Evolutionary conservation across 179 eudicot species (phyloP).

Genomic region (Silene vulgaris): DNA sequence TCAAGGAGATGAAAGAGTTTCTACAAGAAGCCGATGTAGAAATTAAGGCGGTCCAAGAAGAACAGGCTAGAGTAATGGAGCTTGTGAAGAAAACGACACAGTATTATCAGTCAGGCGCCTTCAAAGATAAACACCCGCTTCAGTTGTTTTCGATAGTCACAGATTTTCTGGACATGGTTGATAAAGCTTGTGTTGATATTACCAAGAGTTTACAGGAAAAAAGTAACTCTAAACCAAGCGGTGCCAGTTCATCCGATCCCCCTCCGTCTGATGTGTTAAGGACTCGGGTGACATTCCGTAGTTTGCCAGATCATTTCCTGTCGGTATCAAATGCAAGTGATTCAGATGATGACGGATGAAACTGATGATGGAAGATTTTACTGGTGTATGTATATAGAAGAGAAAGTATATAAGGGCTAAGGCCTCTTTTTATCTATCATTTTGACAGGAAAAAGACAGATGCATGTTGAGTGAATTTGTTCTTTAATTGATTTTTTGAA

Average conservation of each 20-base stretch:
- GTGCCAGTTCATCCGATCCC: conserved; percentile 21
- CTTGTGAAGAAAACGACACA: conserved; percentile 67
- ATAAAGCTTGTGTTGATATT: conserved; percentile 67
- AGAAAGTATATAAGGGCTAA: conserved; percentile 27
- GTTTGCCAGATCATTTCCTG: conserved; percentile 67
- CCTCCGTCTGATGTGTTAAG: conserved; percentile 36
- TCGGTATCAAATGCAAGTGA: conserved; percentile 52
- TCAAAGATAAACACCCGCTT: conserved; percentile 53
- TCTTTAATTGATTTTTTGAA: conserved; percentile 20
- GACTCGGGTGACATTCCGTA: conserved; percentile 55
- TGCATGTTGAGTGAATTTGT: conserved; percentile 19
- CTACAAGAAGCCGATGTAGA: conserved; percentile 56
- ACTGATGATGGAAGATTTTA: conserved; percentile 18
- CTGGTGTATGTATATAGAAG: conserved; percentile 33
- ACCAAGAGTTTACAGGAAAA: conserved; percentile 53
- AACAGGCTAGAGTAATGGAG: conserved; percentile 56
- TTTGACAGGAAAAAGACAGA: conserved; percentile 17
- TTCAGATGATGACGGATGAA: conserved; percentile 44
- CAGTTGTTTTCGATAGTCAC: conserved; percentile 67
- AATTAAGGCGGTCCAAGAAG: conserved; percentile 46
- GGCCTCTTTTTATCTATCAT: conserved; percentile 14
- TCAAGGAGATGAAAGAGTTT: conserved; percentile 49
- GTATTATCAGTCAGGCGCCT: conserved; percentile 73
- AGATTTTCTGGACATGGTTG: conserved; percentile 70
- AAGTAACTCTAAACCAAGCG: conserved; percentile 24